Percentiles rank a stretch among this genome's conserved stretches.
Evolutionary conservation across 2,329 filamentous ascomycete species (phyloP).

Genomic region (Fusarium sulawesiense): DNA sequence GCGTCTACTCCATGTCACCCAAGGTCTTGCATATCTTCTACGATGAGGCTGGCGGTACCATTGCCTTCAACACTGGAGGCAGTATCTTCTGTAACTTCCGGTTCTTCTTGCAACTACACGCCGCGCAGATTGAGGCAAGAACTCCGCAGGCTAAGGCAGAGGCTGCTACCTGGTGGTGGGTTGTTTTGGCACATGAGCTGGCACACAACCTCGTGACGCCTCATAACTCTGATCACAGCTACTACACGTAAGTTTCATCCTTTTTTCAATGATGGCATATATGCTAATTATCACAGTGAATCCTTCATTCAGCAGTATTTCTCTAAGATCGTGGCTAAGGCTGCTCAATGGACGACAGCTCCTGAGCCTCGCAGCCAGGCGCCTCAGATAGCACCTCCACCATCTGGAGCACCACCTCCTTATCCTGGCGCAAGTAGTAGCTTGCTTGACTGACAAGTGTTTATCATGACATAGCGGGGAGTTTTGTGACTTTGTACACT

Average conservation of each 20-base stretch:
- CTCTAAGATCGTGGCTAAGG: conserved; percentile 71
- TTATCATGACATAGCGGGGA: conserved; percentile 28
- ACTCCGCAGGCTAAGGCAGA: conserved; percentile 67
- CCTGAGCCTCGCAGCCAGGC: conserved; percentile 9
- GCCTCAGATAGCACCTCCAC: conserved; percentile 29
- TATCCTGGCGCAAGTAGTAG: conserved; percentile 29
- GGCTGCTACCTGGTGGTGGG: conserved; percentile 89
- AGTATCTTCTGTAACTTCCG: conserved; percentile 94
- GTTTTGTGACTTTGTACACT: conserved; percentile 26
- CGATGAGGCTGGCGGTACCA: conserved; percentile 80
- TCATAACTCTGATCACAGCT: conserved; percentile 84
- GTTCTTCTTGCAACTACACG: conserved; percentile 85
- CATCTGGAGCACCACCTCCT: conserved; percentile 39
- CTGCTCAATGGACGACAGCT: conserved; percentile 52
- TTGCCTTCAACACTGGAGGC: conserved; percentile 90
- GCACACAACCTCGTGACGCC: conserved; percentile 89
- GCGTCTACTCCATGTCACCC: conserved; percentile 77
- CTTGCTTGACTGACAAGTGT: conserved; percentile 38
- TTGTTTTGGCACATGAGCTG: conserved; percentile 94
- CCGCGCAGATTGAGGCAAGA: conserved; percentile 56
- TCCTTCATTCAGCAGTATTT: conserved; percentile 84
- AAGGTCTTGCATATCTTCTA: conserved; percentile 87
- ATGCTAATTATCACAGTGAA: conserved; percentile 63
- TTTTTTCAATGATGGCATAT: neutral
- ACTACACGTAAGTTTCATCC: conserved; percentile 72